phyloP scores from a whole-genome alignment of 257 asterid genomes.

The Avicennia marina region DNA sequence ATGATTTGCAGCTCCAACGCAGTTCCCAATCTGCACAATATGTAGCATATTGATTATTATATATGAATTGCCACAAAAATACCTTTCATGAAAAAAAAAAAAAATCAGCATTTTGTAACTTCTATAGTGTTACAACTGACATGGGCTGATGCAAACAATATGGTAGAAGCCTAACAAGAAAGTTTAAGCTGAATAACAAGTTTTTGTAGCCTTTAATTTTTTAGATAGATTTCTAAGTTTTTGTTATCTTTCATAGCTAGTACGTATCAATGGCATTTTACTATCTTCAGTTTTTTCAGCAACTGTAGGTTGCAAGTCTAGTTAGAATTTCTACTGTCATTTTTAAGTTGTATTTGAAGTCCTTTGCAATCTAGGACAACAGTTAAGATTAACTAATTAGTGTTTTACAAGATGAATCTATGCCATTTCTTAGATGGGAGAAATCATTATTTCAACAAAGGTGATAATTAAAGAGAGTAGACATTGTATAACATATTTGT shows the following conservation, averaged over 20 bases:
- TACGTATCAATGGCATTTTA: not conserved
- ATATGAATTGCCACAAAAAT: not conserved
- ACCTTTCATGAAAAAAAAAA: not conserved
- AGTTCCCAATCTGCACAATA: conserved; percentile 81
- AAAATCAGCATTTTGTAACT: too few species aligned
- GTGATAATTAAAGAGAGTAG: too few species aligned
- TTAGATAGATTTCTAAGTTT: not conserved
- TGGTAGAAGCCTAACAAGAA: not conserved
- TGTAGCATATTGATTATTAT: conserved; percentile 19
- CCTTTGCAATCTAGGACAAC: too few species aligned
- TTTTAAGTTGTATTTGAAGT: too few species aligned
- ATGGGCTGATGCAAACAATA: too few species aligned
- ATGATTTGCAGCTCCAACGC: conserved; percentile 89
- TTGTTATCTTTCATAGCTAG: not conserved
- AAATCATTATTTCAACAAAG: too few species aligned
- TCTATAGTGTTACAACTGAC: too few species aligned
- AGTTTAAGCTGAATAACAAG: not conserved
- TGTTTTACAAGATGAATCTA: too few species aligned
- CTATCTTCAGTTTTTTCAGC: not conserved
- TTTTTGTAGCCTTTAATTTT: not conserved
- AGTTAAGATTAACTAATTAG: too few species aligned
- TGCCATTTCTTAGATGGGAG: too few species aligned
- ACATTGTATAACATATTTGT: too few species aligned
- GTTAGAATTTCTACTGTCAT: not conserved
- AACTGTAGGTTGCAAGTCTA: not conserved